A percentile compares a stretch with the other conserved stretches of the same genome.
phyloP scores from a whole-genome alignment of 2,329 filamentous ascomycete species.

The Paraconiothyrium brasiliense region DNA sequence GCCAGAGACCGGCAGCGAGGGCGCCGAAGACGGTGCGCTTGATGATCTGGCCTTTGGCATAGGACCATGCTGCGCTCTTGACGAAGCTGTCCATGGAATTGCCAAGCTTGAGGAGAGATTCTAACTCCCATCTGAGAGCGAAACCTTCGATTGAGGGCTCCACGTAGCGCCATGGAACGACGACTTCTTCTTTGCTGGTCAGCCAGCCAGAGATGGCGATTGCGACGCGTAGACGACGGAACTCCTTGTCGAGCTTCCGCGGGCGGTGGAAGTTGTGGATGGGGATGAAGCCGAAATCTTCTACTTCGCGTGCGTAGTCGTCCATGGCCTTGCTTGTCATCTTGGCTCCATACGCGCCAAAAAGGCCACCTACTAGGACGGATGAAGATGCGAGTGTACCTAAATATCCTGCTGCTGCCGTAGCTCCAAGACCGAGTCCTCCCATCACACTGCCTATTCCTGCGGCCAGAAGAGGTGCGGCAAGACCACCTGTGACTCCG shows the following conservation, averaged over 20 bases:
- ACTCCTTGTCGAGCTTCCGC: conserved; percentile 61
- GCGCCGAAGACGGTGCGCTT: conserved; percentile 64
- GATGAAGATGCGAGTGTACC: conserved; percentile 82
- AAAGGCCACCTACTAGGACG: conserved; percentile 82
- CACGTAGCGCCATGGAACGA: conserved; percentile 80
- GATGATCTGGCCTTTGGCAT: conserved; percentile 78
- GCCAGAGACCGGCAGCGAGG: conserved; percentile 60
- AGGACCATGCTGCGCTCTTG: conserved; percentile 81
- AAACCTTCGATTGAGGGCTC: conserved; percentile 80
- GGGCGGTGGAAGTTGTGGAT: conserved; percentile 59
- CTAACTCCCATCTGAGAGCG: conserved; percentile 82
- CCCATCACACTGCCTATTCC: conserved; percentile 83
- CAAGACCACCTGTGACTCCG: conserved; percentile 81
- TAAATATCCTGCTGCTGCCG: conserved; percentile 79
- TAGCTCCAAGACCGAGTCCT: conserved; percentile 77
- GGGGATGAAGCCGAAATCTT: conserved; percentile 87
- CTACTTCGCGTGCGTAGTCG: conserved; percentile 83
- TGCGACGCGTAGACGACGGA: conserved; percentile 73
- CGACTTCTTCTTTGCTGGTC: conserved; percentile 74
- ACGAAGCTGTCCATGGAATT: conserved; percentile 79
- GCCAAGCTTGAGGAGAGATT: conserved; percentile 79
- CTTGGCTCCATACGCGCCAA: conserved; percentile 87
- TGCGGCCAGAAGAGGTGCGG: conserved; percentile 78
- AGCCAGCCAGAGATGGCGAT: conserved; percentile 87
- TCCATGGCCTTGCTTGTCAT: conserved; percentile 90